Percentiles rank a stretch among this genome's conserved stretches.
Evolutionary conservation across 75 land plant species (phyloP).

Genomic region (Cupressus sempervirens): DNA sequence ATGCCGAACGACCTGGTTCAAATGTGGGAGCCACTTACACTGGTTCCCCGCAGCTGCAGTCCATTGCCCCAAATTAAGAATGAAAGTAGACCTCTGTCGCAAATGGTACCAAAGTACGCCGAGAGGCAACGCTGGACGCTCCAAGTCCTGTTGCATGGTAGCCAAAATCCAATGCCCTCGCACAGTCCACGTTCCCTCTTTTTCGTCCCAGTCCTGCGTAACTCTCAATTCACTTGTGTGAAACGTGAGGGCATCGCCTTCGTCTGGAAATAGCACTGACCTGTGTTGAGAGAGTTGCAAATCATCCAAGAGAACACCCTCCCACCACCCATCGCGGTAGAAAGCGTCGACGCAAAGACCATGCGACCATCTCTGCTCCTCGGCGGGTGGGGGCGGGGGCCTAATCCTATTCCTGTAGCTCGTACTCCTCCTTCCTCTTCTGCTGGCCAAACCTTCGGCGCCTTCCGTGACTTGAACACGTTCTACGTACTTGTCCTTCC

Average conservation of each 20-base stretch:
- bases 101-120: constrained; percentile 56
- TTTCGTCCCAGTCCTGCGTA: constrained; percentile 71
- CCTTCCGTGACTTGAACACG: constrained; percentile 22
- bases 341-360: constrained; percentile 71
- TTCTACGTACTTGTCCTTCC: constrained; percentile 24
- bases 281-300: constrained; percentile 19
- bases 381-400: constrained; percentile 34
- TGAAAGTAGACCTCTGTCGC: constrained; percentile 15
- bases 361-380: constrained; percentile 13
- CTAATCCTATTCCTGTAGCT: constrained; percentile 35
- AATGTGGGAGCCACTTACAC: constrained; percentile 24
- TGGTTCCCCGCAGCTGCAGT: constrained; percentile 14
- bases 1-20: constrained; percentile 18
- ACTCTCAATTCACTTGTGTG: constrained; percentile 30
- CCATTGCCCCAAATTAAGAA: constrained; percentile 20
- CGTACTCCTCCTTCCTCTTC: neutral
- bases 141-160: constrained; percentile 22
- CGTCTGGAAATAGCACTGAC: constrained; percentile 71
- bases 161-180: constrained; percentile 60
- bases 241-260: constrained; percentile 44
- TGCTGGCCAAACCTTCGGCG: constrained; percentile 20
- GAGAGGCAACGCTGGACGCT: constrained; percentile 22
- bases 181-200: constrained; percentile 43
- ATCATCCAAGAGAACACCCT: constrained; percentile 73
- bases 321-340: constrained; percentile 78